A percentile compares a stretch with the other conserved stretches of the same genome.
Conservation (phyloP, 139 green algal genomes). For the Ettlia oleoabundans region DNA sequence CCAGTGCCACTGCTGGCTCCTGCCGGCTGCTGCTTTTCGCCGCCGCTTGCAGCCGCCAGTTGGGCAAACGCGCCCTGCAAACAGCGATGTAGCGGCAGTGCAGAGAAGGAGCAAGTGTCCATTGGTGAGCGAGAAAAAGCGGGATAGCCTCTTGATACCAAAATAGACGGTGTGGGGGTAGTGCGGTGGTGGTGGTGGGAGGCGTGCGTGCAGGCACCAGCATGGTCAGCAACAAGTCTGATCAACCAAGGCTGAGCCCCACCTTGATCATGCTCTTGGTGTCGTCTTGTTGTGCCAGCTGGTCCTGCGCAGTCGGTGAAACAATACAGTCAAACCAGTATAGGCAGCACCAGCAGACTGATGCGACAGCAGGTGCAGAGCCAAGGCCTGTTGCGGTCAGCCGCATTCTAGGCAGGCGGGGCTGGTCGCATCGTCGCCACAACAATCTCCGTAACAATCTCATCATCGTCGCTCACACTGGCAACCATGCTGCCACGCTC, state of each 20-base stretch:
- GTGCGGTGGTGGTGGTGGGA: not conserved
- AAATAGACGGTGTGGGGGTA: not conserved
- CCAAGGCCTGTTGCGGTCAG: too few species aligned
- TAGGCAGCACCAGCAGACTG: not conserved
- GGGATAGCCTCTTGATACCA: not conserved
- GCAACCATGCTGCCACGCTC: too few species aligned
- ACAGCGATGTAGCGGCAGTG: too few species aligned
- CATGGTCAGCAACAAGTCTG: too few species aligned
- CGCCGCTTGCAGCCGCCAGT: not conserved
- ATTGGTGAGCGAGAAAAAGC: not conserved
- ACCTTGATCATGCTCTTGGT: conserved; percentile 49
- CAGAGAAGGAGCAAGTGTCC: not conserved
- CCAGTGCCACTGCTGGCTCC: not conserved
- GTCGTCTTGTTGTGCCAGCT: conserved; percentile 35
- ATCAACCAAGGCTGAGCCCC: too few species aligned
- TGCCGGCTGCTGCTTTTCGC: not conserved
- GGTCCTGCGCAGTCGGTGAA: conserved; percentile 26
- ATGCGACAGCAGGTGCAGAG: too few species aligned
- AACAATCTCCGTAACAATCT: too few species aligned
- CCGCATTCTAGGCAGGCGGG: too few species aligned
- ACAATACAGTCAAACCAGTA: not conserved
- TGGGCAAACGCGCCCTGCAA: conserved; percentile 43
- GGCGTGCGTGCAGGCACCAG: too few species aligned
- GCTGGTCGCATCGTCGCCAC: too few species aligned
- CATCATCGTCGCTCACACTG: too few species aligned